Conservation (phyloP, 306 rosid species). For the Vicia sativa region DNA sequence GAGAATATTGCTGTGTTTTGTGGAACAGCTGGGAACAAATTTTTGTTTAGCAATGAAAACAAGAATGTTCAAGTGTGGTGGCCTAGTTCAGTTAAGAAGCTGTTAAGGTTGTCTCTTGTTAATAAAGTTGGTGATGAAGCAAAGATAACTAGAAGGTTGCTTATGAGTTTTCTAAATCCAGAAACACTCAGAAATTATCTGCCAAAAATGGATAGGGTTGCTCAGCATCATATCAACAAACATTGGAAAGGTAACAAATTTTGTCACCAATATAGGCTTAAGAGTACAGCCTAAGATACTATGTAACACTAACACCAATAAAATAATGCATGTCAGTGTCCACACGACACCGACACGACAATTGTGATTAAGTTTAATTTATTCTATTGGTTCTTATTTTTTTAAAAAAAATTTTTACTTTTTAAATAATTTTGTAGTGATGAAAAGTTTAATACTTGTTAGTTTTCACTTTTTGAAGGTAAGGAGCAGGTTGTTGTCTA, state of each 20-base stretch:
- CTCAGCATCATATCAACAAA: constrained; percentile 40
- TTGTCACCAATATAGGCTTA: not conserved
- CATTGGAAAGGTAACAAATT: constrained; percentile 47
- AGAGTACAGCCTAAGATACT: too few species aligned
- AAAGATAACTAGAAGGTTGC: constrained; percentile 41
- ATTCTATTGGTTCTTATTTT: too few species aligned
- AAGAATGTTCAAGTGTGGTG: constrained; percentile 55
- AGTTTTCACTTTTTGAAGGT: constrained; percentile 41
- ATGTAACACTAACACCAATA: too few species aligned
- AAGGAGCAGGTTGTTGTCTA: constrained; percentile 43
- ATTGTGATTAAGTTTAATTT: too few species aligned
- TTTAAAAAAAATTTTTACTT: too few species aligned
- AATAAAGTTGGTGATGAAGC: constrained; percentile 53
- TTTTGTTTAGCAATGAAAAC: constrained; percentile 53
- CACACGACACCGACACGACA: too few species aligned
- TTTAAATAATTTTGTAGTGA: not conserved
- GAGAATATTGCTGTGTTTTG: constrained; percentile 41
- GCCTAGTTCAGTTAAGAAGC: constrained; percentile 48
- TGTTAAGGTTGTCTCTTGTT: constrained; percentile 43
- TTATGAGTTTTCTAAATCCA: constrained; percentile 46
- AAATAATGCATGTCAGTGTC: too few species aligned
- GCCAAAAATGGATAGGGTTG: constrained; percentile 51
- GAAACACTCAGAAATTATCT: constrained; percentile 50
- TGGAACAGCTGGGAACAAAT: constrained; percentile 52
- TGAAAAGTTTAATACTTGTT: constrained; percentile 11